Conservation (phyloP, 257 asterid species). For the Jasminum sambac region DNA sequence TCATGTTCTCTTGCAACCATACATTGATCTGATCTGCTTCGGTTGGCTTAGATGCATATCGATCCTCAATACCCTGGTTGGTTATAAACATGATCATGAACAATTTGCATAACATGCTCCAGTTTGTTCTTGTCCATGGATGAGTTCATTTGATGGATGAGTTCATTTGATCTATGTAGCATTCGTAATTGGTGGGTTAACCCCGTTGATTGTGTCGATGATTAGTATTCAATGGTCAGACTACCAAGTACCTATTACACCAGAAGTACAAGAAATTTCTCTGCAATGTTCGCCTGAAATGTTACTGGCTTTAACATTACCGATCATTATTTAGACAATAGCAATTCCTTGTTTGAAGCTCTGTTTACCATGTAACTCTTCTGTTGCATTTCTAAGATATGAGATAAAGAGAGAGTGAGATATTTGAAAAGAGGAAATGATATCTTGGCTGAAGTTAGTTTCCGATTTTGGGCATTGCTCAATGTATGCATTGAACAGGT, state of each 20-base stretch:
- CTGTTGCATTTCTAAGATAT: background rate
- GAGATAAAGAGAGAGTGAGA: background rate
- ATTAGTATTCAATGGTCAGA: too few species aligned
- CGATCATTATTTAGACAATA: background rate
- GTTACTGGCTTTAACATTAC: background rate
- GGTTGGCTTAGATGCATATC: too few species aligned
- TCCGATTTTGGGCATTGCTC: background rate
- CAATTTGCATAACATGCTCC: too few species aligned
- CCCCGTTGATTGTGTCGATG: background rate
- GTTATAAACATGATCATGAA: too few species aligned
- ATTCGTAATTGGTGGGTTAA: background rate
- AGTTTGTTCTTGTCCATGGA: background rate
- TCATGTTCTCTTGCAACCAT: too few species aligned
- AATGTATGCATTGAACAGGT: slow-evolving; percentile 39
- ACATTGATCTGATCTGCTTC: too few species aligned
- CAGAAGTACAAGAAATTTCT: too few species aligned
- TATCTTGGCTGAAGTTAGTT: background rate
- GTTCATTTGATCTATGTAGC: background rate
- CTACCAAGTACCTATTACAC: too few species aligned
- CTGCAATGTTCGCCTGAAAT: background rate
- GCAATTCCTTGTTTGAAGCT: background rate
- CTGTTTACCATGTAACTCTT: background rate
- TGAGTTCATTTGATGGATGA: background rate
- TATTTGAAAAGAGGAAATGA: background rate
- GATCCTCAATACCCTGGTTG: too few species aligned